phyloP scores from a whole-genome alignment of 352 stramenopile species.

The Phytophthora foliorum region DNA sequence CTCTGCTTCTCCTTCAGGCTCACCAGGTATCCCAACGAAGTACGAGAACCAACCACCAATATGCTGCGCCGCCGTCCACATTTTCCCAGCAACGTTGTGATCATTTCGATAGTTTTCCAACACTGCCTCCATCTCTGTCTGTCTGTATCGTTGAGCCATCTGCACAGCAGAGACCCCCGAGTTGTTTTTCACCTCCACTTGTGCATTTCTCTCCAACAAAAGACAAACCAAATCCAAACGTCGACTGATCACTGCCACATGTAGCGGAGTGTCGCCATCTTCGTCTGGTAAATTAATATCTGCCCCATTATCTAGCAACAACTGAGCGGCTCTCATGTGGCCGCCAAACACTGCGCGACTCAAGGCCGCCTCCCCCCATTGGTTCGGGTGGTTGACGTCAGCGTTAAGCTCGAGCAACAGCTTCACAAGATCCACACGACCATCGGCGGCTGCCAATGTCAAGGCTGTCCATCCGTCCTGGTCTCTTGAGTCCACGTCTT shows the following conservation, averaged over 20 bases:
- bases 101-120: neutral
- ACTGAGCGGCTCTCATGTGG: neutral
- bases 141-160: conserved; percentile 3
- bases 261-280: conserved; percentile 18
- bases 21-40: neutral
- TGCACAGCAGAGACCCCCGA: neutral
- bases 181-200: conserved; percentile 12
- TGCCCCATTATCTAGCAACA: conserved; percentile 12
- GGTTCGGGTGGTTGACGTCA: conserved; percentile 7
- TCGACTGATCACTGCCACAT: conserved; percentile 9
- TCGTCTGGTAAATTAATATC: conserved; percentile 9
- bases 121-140: neutral
- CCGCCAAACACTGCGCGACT: conserved; percentile 18
- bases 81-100: neutral
- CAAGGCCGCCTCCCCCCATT: conserved; percentile 19
- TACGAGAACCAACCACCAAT: conserved; percentile 6
- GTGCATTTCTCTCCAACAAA: conserved; percentile 8
- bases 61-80: conserved; percentile 1
- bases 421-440: conserved; percentile 9
- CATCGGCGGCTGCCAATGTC: conserved; percentile 14
- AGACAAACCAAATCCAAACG: conserved; percentile 2
- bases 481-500: conserved; percentile 1
- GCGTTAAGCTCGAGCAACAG: conserved; percentile 8
- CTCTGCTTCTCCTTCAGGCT: conserved; percentile 6
- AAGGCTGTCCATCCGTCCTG: conserved; percentile 19